Evolutionary conservation across 345 rosid genomes (phyloP).

Genomic region (Angophora floribunda): DNA sequence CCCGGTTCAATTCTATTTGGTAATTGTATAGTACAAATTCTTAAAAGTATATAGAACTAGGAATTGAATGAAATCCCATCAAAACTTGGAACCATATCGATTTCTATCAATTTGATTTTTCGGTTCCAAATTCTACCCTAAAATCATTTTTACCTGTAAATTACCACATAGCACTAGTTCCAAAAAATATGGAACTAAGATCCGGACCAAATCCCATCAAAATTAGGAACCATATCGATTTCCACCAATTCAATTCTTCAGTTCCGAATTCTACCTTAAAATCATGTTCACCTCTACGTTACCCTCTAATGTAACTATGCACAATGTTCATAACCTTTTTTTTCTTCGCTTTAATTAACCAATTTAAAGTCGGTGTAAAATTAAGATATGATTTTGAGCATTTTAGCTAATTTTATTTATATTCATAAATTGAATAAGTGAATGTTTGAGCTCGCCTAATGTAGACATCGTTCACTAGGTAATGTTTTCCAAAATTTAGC

Average conservation of each 20-base stretch:
- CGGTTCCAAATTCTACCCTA: not conserved
- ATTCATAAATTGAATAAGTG: not conserved
- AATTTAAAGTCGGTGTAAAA: not conserved
- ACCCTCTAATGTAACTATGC: not conserved
- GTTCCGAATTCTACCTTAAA: not conserved
- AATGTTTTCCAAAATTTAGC: not conserved
- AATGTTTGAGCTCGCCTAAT: no score
- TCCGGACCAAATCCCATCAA: accelerated
- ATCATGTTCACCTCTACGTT: no score
- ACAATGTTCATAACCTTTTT: not conserved
- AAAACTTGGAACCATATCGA: accelerated
- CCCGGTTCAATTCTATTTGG: not conserved
- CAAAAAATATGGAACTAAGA: no score
- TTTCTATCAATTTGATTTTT: not conserved
- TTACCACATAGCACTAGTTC: not conserved
- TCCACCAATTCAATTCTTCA: not conserved
- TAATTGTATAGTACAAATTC: not conserved
- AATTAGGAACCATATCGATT: accelerated
- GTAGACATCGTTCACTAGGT: no score
- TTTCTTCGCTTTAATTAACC: not conserved
- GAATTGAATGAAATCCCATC: not conserved
- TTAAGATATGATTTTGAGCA: accelerated
- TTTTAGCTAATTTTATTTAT: not conserved
- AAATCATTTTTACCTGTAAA: no score
- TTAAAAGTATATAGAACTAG: no score